Percentiles rank a stretch among this genome's conserved stretches.
Evolutionary conservation across 1,139 yeast species (phyloP).

Genomic region (Trichomonascaceae sp.): DNA sequence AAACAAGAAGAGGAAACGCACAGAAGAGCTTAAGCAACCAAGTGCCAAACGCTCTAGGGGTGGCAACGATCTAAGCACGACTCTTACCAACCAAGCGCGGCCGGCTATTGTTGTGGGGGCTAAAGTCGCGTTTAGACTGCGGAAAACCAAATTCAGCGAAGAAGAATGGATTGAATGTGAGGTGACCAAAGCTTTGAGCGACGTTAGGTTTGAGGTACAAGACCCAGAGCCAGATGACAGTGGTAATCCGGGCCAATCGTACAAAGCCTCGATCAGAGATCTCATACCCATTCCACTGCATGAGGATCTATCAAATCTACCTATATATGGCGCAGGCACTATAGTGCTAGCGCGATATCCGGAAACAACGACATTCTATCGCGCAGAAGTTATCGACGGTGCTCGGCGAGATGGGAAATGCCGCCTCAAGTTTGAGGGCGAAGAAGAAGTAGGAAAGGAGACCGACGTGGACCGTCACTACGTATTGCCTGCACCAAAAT

Average conservation of each 20-base stretch:
- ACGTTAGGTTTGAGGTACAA: conserved; percentile 65
- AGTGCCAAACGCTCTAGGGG: no score
- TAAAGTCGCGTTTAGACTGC: conserved; percentile 77
- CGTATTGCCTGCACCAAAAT: conserved; percentile 43
- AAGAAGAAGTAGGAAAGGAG: conserved; percentile 91
- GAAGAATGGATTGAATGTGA: conserved; percentile 97
- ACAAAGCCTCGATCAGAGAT: conserved; percentile 72
- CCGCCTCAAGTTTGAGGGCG: conserved; percentile 83
- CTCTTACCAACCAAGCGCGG: no score
- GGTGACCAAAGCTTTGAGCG: conserved; percentile 63
- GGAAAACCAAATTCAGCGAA: conserved; percentile 37
- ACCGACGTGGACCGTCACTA: conserved; percentile 81
- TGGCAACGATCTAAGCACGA: no score
- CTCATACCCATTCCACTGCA: conserved; percentile 58
- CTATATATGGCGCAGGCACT: conserved; percentile 58
- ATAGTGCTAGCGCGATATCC: conserved; percentile 91
- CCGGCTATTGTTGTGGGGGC: conserved; percentile 46
- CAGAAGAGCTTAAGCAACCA: no score
- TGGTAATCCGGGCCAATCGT: conserved; percentile 79
- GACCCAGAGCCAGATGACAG: conserved; percentile 98
- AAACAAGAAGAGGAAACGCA: no score
- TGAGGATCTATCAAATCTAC: conserved; percentile 19
- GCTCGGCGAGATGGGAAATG: conserved; percentile 66
- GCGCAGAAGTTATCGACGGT: conserved; percentile 74
- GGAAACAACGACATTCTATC: conserved; percentile 93